Percentiles rank a stretch among this genome's conserved stretches.
Evolutionary conservation across 352 stramenopile genomes (phyloP).

Genomic region (Pilasporangium apinafurcum): DNA sequence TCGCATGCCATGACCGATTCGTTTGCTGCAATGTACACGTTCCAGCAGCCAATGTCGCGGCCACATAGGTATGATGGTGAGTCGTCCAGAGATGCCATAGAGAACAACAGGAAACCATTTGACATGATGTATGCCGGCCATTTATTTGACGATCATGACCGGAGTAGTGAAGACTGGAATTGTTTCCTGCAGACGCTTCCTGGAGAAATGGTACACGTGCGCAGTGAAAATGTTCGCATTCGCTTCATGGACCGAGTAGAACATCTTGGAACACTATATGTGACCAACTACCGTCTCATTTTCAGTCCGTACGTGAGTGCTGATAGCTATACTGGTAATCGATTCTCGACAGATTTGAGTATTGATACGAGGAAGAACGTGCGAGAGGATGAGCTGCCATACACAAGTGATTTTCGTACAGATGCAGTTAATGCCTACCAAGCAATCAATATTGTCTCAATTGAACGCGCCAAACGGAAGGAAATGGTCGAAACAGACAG

Average conservation of each 20-base stretch:
- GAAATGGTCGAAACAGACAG: constrained; percentile 71
- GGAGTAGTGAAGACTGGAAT: constrained; percentile 9
- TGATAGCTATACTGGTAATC: background rate
- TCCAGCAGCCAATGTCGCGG: constrained; percentile 10
- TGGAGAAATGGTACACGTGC: constrained; percentile 59
- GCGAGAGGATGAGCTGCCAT: constrained; percentile 36
- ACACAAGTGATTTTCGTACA: constrained; percentile 30
- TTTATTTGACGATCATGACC: constrained; percentile 11
- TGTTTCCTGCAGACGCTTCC: constrained; percentile 45
- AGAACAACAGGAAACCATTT: constrained; percentile 1
- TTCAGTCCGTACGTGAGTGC: constrained; percentile 40
- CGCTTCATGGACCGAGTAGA: constrained; percentile 41
- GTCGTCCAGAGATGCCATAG: too few relatives aligned
- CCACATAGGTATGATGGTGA: too few relatives aligned
- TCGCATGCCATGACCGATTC: constrained; percentile 10
- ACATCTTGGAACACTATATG: constrained; percentile 55
- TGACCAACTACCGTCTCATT: constrained; percentile 79
- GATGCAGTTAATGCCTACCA: constrained; percentile 49
- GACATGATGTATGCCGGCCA: constrained; percentile 10
- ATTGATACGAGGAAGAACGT: constrained; percentile 16
- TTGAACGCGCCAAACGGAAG: constrained; percentile 72
- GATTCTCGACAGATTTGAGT: constrained; percentile 12
- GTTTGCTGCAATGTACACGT: constrained; percentile 11
- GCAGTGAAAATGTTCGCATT: constrained; percentile 53
- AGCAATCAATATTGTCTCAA: constrained; percentile 57